These are phyloP conservation scores for Cymbopogon flexuosus DNA, from an alignment of 202 grass and related monocot species.

Conservation along the genomic window DNA sequence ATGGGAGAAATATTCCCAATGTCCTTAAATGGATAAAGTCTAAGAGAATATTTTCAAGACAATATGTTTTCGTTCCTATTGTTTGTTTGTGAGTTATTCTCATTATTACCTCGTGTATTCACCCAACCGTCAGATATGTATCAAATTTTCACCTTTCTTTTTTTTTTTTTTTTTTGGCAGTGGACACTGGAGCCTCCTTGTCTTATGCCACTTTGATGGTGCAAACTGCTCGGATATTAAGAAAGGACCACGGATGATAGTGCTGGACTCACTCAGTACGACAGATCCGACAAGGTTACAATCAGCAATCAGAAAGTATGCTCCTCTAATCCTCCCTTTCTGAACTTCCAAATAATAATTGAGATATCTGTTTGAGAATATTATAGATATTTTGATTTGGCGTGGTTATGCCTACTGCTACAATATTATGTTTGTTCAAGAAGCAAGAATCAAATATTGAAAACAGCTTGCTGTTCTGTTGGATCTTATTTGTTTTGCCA, in stretches of 20 bases:
- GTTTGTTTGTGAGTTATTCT: conserved; percentile 59
- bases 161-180: conserved; percentile 41
- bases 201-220: conserved; percentile 80
- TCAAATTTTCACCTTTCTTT: background rate
- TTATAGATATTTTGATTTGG: background rate
- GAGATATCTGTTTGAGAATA: background rate
- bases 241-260: conserved; percentile 70
- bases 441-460: background rate
- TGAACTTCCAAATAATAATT: background rate
- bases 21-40: conserved; percentile 82
- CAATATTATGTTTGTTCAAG: background rate
- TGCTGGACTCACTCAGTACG: conserved; percentile 88
- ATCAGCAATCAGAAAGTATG: conserved; percentile 61
- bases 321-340: background rate
- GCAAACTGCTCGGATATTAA: conserved; percentile 39
- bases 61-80: conserved; percentile 84
- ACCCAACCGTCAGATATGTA: background rate
- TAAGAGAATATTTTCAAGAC: conserved; percentile 71
- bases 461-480: background rate
- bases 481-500: background rate
- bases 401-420: background rate
- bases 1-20: conserved; percentile 38
- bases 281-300: conserved; percentile 56
- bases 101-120: conserved; percentile 19
- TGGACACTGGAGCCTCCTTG: conserved; percentile 90